phyloP scores from a whole-genome alignment of 2,329 filamentous ascomycete genomes.

The Ascosphaera apis region DNA sequence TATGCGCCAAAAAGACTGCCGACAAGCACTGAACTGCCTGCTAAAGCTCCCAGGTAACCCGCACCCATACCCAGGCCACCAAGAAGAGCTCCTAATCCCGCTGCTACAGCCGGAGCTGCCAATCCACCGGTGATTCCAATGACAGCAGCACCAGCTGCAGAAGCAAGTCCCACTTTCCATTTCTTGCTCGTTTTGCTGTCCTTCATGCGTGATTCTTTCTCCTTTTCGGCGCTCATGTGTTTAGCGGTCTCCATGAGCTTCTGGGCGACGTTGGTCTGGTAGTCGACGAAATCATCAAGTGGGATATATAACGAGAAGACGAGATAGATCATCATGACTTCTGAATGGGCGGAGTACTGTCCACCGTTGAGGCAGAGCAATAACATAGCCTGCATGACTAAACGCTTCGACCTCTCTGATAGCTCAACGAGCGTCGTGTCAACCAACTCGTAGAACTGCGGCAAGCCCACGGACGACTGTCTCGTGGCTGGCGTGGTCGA shows the following conservation, averaged over 20 bases:
- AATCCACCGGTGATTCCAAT: conserved; percentile 67
- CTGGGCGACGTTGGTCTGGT: conserved; percentile 53
- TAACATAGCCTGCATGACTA: background rate
- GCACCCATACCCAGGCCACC: conserved; percentile 53
- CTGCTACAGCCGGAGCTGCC: conserved; percentile 51
- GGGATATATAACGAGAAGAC: conserved; percentile 49
- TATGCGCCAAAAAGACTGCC: conserved; percentile 86
- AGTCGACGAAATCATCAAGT: conserved; percentile 37
- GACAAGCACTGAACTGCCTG: conserved; percentile 56
- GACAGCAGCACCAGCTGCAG: conserved; percentile 65
- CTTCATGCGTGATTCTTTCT: conserved; percentile 48
- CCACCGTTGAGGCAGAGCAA: background rate
- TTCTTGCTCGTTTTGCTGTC: conserved; percentile 41
- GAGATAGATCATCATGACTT: conserved; percentile 46
- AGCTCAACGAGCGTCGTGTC: background rate
- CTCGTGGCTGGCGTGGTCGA: background rate
- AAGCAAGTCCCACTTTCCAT: conserved; percentile 69
- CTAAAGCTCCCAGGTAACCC: conserved; percentile 54
- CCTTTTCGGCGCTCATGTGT: conserved; percentile 52
- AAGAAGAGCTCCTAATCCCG: conserved; percentile 58
- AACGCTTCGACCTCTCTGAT: background rate
- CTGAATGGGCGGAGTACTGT: conserved; percentile 51
- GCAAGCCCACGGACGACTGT: background rate
- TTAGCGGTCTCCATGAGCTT: conserved; percentile 55
- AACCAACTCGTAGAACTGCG: background rate